phyloP scores from a whole-genome alignment of 2,329 filamentous ascomycete genomes.

The Ceratocystis huliohia region DNA sequence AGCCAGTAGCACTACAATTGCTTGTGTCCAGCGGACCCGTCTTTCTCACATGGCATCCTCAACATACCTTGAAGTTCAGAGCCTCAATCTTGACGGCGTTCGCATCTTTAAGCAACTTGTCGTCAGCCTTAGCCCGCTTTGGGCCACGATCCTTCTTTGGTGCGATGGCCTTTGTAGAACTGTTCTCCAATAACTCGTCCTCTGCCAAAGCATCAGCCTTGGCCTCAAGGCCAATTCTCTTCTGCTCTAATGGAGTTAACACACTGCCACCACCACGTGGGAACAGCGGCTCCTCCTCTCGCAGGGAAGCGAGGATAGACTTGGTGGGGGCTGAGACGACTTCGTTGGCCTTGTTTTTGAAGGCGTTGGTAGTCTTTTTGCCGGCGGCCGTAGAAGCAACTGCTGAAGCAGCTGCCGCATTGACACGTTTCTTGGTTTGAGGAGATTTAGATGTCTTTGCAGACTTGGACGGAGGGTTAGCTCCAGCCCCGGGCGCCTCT shows the following conservation, averaged over 20 bases:
- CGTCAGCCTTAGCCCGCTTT: slow-evolving; percentile 36
- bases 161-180: slow-evolving; percentile 8
- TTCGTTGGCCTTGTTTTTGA: slow-evolving; percentile 28
- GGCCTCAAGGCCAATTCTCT: slow-evolving; percentile 89
- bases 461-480: slow-evolving; percentile 37
- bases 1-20: background rate
- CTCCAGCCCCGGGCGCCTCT: slow-evolving; percentile 41
- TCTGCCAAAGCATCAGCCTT: slow-evolving; percentile 87
- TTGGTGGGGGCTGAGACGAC: slow-evolving; percentile 27
- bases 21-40: background rate
- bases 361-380: slow-evolving; percentile 26
- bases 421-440: slow-evolving; percentile 37
- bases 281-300: slow-evolving; percentile 79
- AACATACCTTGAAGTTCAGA: slow-evolving; percentile 70
- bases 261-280: slow-evolving; percentile 84
- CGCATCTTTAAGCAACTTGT: slow-evolving; percentile 35
- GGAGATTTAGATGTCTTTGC: slow-evolving; percentile 36
- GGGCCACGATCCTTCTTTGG: slow-evolving; percentile 23
- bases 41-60: background rate
- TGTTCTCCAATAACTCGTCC: slow-evolving; percentile 32
- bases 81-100: slow-evolving; percentile 64
- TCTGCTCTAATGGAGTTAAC: slow-evolving; percentile 84
- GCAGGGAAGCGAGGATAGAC: slow-evolving; percentile 37
- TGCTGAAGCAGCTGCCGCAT: slow-evolving; percentile 4
- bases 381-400: slow-evolving; percentile 21